Base-by-base conservation (phyloP, 257 asterid species). In the Primulina tabacum region DNA sequence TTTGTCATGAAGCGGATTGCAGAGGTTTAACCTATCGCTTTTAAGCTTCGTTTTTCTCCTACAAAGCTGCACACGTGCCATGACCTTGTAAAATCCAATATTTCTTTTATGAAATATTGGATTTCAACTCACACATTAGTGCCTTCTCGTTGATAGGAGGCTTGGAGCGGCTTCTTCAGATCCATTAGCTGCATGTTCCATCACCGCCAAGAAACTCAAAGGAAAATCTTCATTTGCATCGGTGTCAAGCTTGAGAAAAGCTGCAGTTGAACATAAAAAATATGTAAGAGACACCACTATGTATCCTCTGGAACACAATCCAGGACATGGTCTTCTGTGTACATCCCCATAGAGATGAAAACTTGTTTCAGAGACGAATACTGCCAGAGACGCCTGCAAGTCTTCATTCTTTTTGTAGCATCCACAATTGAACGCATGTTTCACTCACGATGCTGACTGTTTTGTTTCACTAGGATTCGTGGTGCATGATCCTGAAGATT, bases 261-360 rank as follows among this genome's bases (percentile, higher is more conserved):
- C 89, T 37, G 88, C 88, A 8, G 43, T 82, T 43, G 88, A 87
- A 74, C 97, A 90, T 81, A 65, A 75, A 64, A 79, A 75, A 66
- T 87, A 90, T 26, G 95, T 88, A 17, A 78, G 78, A 78, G 90
- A 88, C 55, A 65, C 86, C 32, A 79, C 87, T 12, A 86, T 90
- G 92, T 90, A 92, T 80, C 97, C 97, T 20, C 76, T 90, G 93
- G 98, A 90, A 65, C 90, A 88, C 78, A 73, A 71, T 74, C 95
- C 90, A 3, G 90, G 96, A 65, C 95, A 90, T 30, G 95, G 93
- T 38, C 83, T 78, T 12, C 98, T 92, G 75, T 90, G 98, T 82
- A 82, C 87, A 9, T 84, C 85, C 53, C 90, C 93, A 58, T 71
- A 81, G 67, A 67, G 75, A 74, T 69, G 72, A 77, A 24, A 72